Conservation (phyloP, 768 basidiomycete species). For the Tricholomella constricta region DNA sequence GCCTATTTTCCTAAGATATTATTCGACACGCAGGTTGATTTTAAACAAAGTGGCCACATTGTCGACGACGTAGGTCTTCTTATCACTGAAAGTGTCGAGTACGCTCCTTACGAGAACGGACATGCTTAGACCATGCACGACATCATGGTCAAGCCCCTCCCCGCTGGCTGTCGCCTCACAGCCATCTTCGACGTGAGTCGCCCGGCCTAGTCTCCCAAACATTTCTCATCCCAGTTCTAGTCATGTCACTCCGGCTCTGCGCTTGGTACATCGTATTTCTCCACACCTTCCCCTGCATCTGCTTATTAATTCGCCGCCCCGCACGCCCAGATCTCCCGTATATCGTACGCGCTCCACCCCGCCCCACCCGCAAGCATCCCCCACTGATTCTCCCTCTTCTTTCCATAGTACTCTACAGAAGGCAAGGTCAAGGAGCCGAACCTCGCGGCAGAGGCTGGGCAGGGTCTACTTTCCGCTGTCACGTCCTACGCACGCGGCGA, state of each 20-base stretch:
- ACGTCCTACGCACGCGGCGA: slow-evolving; percentile 79
- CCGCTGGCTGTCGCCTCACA: slow-evolving; percentile 87
- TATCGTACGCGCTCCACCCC: slow-evolving; percentile 42
- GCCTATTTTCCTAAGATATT: background rate
- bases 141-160: slow-evolving; percentile 80
- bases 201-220: background rate
- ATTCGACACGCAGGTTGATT: slow-evolving; percentile 43
- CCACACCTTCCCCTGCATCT: background rate
- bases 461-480: slow-evolving; percentile 80
- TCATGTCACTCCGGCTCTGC: slow-evolving; percentile 91
- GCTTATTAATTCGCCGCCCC: background rate
- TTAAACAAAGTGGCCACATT: slow-evolving; percentile 68
- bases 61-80: slow-evolving; percentile 76
- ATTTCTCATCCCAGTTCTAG: slow-evolving; percentile 33
- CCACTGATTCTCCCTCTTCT: background rate
- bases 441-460: slow-evolving; percentile 81
- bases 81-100: no score
- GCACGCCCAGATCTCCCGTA: slow-evolving; percentile 61
- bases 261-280: slow-evolving; percentile 51
- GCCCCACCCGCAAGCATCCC: background rate
- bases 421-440: slow-evolving; percentile 96
- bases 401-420: slow-evolving; percentile 82
- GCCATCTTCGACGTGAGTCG: slow-evolving; percentile 71
- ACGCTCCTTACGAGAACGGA: slow-evolving; percentile 6
- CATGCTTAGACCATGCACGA: slow-evolving; percentile 60